Conservation (phyloP, 345 rosid species). For the Eucalyptus regnans region DNA sequence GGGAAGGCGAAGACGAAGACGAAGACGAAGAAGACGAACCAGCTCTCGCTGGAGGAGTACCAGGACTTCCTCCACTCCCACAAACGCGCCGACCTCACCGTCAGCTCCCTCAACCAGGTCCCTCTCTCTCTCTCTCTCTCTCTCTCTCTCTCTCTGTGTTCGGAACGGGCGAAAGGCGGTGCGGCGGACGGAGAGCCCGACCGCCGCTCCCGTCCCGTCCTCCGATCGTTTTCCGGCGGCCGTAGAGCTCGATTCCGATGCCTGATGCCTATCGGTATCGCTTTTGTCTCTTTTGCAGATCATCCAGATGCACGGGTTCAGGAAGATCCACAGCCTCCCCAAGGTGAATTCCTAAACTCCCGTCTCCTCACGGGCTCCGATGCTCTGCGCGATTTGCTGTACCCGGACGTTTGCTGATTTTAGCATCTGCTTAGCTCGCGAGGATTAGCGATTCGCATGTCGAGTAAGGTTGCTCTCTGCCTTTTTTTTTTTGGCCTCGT, state of each 20-base stretch:
- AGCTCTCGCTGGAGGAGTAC: slow-evolving; percentile 16
- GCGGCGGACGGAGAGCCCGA: neutral
- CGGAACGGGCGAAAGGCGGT: neutral
- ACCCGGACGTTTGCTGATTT: neutral
- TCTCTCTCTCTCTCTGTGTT: neutral
- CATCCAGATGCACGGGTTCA: slow-evolving; percentile 36
- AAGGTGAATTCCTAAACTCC: neutral
- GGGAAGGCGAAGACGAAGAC: neutral
- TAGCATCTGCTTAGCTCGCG: neutral
- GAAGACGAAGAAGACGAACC: neutral
- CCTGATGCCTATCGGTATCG: neutral
- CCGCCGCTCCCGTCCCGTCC: neutral
- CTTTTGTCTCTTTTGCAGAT: slow-evolving; percentile 9
- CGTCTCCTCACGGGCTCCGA: neutral
- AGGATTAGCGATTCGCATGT: neutral
- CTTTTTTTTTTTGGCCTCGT: neutral
- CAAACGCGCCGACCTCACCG: slow-evolving; percentile 3
- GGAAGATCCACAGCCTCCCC: neutral
- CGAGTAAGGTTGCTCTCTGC: neutral
- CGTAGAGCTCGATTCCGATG: neutral
- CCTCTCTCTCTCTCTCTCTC: neutral
- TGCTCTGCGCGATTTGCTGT: neutral
- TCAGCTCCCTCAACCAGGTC: slow-evolving; percentile 27
- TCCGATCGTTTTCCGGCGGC: neutral
- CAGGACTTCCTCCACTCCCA: slow-evolving; percentile 9